Evolutionary conservation across 2,329 filamentous ascomycete species (phyloP), one percentile per base, ranked within the genome.

Genomic region (Cyclaneusma minus): DNA sequence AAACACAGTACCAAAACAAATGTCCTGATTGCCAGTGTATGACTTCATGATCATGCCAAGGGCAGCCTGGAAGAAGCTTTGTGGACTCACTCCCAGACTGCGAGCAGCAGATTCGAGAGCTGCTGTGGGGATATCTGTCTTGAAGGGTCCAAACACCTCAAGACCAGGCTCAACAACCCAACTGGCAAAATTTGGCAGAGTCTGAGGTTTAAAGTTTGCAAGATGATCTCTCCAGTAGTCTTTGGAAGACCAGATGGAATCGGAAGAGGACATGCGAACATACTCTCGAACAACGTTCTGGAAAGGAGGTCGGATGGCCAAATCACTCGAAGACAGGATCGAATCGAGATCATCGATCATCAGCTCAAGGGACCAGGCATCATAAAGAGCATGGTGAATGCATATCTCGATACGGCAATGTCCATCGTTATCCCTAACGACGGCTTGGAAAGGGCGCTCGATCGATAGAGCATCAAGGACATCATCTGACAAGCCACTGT

Each of bases 281-380:
- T 69, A 59, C 36, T 64, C 66, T 1, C 52, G 44, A 0, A 66
- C 54, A n/a, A 91, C 50, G 0, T 62, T 43, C 0, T 58, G 52
- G 38, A 81, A 92, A 14, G 70, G 59, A 1, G 69, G 66, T 15
- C 73, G 58, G 1, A 38, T 21, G 1, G 36, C 19, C 2, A 53
- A 34, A 4, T 34, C 28, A 6, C 45, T 9, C 6, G 21, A 25
- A n/a, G 13, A 9, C 6, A 50, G 26, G 6, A 77, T 36, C 0
- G 40, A 42, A 4, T 64, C 57, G 4, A 92, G 52, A 44, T 93
- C 82, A 14, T 62, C 54, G 9, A 81, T 44, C 0, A 91, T 50
- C 16, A 87, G 56, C 27, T 93, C 78, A 43, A 84, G 64, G 0
- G 83, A 85, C 85, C 85, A 94, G n/a, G 84, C 85, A 48, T 94